Evolutionary conservation across 805 yeast genomes (phyloP).

Genomic region (Torulaspora gathmanii): DNA sequence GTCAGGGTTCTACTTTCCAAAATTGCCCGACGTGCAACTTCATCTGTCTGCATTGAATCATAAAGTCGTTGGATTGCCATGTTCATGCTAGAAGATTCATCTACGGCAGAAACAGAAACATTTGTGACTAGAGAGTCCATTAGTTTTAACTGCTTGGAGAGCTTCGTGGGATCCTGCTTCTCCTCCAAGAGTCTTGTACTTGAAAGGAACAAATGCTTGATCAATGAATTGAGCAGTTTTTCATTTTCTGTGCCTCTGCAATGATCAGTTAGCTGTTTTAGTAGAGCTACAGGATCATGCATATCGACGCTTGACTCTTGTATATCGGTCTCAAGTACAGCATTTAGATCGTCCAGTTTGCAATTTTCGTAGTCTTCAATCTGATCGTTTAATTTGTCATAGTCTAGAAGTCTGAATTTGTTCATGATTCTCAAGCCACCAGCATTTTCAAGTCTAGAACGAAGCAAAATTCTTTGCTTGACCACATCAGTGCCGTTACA

Average conservation of each 20-base stretch:
- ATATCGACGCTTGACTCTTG: conserved; percentile 40
- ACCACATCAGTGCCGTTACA: conserved; percentile 29
- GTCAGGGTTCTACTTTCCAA: conserved; percentile 54
- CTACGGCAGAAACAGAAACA: conserved; percentile 47
- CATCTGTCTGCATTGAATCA: conserved; percentile 81
- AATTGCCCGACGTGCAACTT: conserved; percentile 74
- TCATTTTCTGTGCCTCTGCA: conserved; percentile 57
- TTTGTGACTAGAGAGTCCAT: conserved; percentile 70
- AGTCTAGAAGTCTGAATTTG: conserved; percentile 51
- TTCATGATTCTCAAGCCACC: conserved; percentile 34
- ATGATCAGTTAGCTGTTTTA: conserved; percentile 45
- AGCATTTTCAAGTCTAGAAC: conserved; percentile 32
- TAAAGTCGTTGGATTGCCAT: conserved; percentile 74
- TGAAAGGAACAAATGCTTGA: conserved; percentile 35
- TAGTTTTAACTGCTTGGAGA: conserved; percentile 42
- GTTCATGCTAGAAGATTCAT: conserved; percentile 64
- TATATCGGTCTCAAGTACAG: conserved; percentile 23
- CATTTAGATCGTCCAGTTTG: conserved; percentile 35
- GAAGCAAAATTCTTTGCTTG: conserved; percentile 32
- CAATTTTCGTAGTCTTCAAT: conserved; percentile 56
- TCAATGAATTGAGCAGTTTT: conserved; percentile 44
- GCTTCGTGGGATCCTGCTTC: conserved; percentile 27
- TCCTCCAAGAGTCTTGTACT: conserved; percentile 27
- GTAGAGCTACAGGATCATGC: conserved; percentile 61
- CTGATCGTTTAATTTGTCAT: conserved; percentile 61